Base-by-base conservation (phyloP, 345 rosid species). In the Cardamine resedifolia region DNA sequence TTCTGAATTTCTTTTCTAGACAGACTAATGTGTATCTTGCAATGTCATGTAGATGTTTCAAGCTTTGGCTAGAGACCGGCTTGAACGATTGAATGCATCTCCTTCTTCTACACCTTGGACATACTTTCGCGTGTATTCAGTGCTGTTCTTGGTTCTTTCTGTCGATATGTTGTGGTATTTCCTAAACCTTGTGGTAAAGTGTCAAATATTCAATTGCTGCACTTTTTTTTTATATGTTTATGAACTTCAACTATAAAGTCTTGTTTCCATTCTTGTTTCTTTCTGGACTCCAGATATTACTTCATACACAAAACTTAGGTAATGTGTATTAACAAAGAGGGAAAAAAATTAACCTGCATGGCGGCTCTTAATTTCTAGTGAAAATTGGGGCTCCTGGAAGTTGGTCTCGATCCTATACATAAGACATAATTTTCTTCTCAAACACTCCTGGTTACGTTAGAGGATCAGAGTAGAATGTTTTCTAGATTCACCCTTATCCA, bases 51-150 rank as follows among this genome's bases (percentile, higher is more conserved):
- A 90, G 99, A 90, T 91, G 99, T 91, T 91, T 87, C 99, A 95
- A 90, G 97, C 96, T 74, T 81, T 95, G 86, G 96, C 91, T 63
- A 88, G 96, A 82, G 99, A 95, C 81, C 90, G 99, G 61, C 92
- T 95, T 73, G 99, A 95, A 70, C 86, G 88, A 49, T 77, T 95
- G 83, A 91, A 95, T 82, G 92, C 99, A 57, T 95, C 99, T 77
- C 99, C 98, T 73, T 85, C 96, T 64, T 90, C 94, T 66, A 85
- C 86, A 19, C 90, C 92, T 0, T 87, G 96, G 96, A 83, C 87
- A 72, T 90, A 91, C 81, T 85, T 91, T 53, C 98, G 96, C 26
- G 96, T 90, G 61, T 91, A 88, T 79, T 87, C 97, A 58, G 97
- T 79, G 58, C 79, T 95, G 48, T 77, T 87, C 71, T 74, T 86